Conservation (phyloP, 2,329 filamentous ascomycete genomes). For the Achaetomium macrosporum region DNA sequence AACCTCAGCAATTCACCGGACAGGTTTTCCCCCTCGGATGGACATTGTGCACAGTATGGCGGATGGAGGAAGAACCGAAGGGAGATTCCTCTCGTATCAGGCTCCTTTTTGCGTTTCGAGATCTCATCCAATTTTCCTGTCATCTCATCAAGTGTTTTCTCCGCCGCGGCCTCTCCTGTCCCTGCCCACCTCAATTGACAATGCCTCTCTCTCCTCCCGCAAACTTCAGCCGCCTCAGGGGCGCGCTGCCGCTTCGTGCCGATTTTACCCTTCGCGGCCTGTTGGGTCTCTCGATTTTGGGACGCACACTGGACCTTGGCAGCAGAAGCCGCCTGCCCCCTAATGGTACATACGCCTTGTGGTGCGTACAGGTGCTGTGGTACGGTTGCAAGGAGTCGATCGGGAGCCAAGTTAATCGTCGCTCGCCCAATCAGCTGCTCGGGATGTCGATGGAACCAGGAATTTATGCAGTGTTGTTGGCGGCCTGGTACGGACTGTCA, state of each 20-base stretch:
- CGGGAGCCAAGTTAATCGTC: not conserved
- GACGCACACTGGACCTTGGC: constrained; percentile 13
- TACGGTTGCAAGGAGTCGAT: too few species aligned
- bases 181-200: too few species aligned
- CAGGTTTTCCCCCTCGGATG: not conserved
- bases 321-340: constrained; percentile 6
- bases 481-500: constrained; percentile 14
- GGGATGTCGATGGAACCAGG: not conserved
- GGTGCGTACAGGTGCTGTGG: too few species aligned
- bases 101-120: too few species aligned
- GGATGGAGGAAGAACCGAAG: too few species aligned
- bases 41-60: too few species aligned
- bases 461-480: not conserved
- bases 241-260: not conserved
- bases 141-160: too few species aligned
- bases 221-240: not conserved
- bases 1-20: not conserved
- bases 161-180: too few species aligned
- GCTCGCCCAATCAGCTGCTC: constrained; percentile 2
- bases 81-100: too few species aligned
- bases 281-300: not conserved
- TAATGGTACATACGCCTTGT: too few species aligned
- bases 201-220: constrained; percentile 8
- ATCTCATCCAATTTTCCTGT: not conserved
- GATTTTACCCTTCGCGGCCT: not conserved